Base-by-base conservation (phyloP, 805 yeast species). In the Metschnikowia similis region DNA sequence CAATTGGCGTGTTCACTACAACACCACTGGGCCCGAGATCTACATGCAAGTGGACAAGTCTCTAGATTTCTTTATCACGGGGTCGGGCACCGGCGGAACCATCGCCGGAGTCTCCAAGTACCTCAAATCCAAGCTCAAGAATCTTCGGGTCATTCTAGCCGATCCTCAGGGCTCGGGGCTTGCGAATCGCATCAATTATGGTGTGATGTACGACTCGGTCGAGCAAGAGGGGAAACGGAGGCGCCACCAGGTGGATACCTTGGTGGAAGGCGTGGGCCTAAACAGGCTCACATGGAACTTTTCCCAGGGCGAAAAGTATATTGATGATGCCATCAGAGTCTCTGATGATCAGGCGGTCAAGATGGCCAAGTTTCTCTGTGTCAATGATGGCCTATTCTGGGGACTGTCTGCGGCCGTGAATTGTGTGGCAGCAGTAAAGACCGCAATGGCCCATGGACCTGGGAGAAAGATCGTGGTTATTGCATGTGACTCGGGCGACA, bases 141-240 rank as follows among this genome's bases (percentile, higher is more conserved):
- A 62, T 0, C 61, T 85, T 0, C 72, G 67, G 41, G 78, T 85
- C 1, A 76, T 88, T 2, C 70, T 94, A 30, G 96, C 97, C 0
- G 99, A 92, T 66, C 98, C 98, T 0, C 97, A 89, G 61, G 99
- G 99, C 0, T 84, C 94, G 13, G 99, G 99, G 0, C 78, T 94
- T 55, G 87, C 77, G 62, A 89, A 92, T 68, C 72, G 96, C 52
- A 81, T 92, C 46, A 88, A 88, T 60, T 82, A 71, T 61, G 98
- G 97, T 1, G 98, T 92, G 3, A 90, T 94, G 97, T 92, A 89
- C 65, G 96, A 91, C 59, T 56, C 75, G 2, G 90, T 81, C 7
- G 99, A 92, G 66, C 84, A 79, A 56, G 99, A 92, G 69, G 99
- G 99, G 1, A 87, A 94, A 0, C 75, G 98, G 58, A 77, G 97